Evolutionary conservation across 139 green algal genomes (phyloP), one percentile per base, ranked within the genome.

Genomic region (Chlamydomonas incerta): DNA sequence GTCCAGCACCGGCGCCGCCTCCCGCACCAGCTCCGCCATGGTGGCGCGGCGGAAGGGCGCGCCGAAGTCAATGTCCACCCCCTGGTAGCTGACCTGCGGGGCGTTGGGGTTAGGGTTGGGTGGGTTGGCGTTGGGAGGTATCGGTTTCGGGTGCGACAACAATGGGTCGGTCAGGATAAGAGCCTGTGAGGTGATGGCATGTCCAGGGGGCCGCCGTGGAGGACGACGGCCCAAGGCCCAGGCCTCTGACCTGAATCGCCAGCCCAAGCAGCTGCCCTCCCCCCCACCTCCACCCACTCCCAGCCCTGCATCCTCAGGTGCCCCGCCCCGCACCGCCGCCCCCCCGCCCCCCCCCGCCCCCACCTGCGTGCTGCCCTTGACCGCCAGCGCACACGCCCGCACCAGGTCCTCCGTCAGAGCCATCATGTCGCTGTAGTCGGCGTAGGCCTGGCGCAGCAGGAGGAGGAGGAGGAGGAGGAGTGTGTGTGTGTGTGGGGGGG

Each of bases 381-480:
- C 87, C 29, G 87, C 90, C 47, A 72, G 57, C 0, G 94, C 92
- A 52, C 90, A 95, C 0, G 81, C 87, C 18, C 89, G 82, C 9
- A 99, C 92, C 33, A 99, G 86, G 1, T 93, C 84, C 89, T 99
- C 98, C 17, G 95, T 98, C 10, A 99, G 93, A 11, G 93, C 87
- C 96, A 99, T 99, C 96, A 99, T 99, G 91, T 98, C 95, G 31
- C 88, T 81, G 89, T 99, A 99, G 90, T 99, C 98, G 23, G 95
- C 96, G 80, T 99, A 99, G 2, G 97, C 97, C 89, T 96, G 87
- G 17, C 35, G 26, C 37, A 24, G 37, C n/a, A n/a, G 41, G 26
- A 23, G 41, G 15, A 23, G 2, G 68, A n/a, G 20, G 68, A 17
- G 34, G 2, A 9, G 60, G 66, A 28, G 66, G 31, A 1, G 66